A percentile compares a stretch with the other conserved stretches of the same genome.
Conservation (phyloP, 306 rosid species). For the Cucurbita argyrosperma region DNA sequence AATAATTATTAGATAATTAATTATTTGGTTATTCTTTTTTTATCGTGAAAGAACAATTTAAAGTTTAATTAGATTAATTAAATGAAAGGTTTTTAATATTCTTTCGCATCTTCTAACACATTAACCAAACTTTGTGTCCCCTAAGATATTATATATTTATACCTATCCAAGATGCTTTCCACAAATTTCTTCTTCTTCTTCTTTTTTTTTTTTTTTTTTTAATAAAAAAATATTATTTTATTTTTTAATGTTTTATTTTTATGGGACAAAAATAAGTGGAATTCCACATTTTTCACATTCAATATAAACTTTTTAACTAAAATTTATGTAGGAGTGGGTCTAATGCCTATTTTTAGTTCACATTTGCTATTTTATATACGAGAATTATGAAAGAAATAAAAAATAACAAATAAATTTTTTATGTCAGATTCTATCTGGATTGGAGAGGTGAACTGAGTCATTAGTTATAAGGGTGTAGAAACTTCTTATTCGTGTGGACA, state of each 20-base stretch:
- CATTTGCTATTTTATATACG: no score
- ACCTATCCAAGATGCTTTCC: conserved; percentile 21
- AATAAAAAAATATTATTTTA: neutral
- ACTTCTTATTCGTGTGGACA: no score
- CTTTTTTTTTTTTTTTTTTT: neutral
- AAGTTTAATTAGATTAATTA: conserved; percentile 11
- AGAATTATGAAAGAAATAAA: no score
- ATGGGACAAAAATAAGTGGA: neutral
- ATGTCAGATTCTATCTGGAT: no score
- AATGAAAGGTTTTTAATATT: conserved; percentile 11
- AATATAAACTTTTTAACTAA: neutral
- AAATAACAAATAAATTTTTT: no score
- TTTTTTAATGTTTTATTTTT: neutral
- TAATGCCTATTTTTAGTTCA: no score
- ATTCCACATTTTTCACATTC: neutral
- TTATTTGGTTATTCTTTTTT: neutral
- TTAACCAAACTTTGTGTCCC: conserved; percentile 27
- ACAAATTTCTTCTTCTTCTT: conserved; percentile 8
- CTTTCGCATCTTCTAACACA: conserved; percentile 20
- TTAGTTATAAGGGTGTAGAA: no score
- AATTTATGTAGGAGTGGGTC: no score
- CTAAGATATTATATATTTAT: neutral
- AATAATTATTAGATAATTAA: no score
- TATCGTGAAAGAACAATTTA: conserved; percentile 14
- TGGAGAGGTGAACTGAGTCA: no score